Conservation (phyloP, 176 grass and related monocot species). For the Neostapfia colusana region DNA sequence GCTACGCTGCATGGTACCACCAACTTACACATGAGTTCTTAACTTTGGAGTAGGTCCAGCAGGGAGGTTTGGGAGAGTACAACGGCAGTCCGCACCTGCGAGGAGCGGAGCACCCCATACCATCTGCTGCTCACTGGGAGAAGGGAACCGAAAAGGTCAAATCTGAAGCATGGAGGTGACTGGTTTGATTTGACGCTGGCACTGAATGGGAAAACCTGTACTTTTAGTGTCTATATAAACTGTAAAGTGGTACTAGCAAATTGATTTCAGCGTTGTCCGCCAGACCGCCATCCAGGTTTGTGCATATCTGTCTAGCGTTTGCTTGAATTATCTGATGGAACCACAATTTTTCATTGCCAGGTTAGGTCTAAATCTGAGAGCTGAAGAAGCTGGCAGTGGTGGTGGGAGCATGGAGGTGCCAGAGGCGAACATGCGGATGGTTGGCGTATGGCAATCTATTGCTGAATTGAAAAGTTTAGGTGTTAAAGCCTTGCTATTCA, state of each 20-base stretch:
- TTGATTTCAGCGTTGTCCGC: not conserved
- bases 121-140: not conserved
- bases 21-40: slow-evolving; percentile 1
- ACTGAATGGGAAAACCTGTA: slow-evolving; percentile 32
- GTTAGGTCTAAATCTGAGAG: not conserved
- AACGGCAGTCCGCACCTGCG: not conserved
- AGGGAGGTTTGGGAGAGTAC: slow-evolving; percentile 29
- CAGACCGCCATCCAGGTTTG: not conserved
- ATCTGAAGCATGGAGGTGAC: slow-evolving; percentile 14
- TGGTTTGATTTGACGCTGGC: slow-evolving; percentile 27
- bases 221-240: not conserved
- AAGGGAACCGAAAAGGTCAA: not conserved
- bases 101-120: not conserved
- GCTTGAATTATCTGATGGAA: not conserved
- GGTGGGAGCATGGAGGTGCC: not conserved
- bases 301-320: not conserved
- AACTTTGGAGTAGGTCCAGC: not conserved
- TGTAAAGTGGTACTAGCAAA: not conserved
- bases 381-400: not conserved
- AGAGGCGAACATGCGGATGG: not conserved
- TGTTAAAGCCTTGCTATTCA: not conserved
- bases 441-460: slow-evolving; percentile 9
- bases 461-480: not conserved
- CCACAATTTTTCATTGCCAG: not conserved
- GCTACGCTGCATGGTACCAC: not conserved